Conservation (phyloP, 1,284 basidiomycete genomes). For the Tilletiopsis washingtonensis region DNA sequence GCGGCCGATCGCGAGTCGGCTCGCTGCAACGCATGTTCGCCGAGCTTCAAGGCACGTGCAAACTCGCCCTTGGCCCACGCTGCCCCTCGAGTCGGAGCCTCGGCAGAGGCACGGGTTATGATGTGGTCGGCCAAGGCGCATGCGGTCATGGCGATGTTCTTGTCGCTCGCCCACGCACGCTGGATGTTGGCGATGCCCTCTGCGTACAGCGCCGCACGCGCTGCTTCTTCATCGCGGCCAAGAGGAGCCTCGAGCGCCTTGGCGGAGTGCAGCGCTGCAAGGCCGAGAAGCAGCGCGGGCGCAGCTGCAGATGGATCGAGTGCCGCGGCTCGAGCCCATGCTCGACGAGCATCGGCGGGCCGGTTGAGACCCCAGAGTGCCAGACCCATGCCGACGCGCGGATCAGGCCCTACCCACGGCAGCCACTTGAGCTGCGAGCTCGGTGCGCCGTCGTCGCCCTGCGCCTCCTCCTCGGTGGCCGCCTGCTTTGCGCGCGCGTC, state of each 20-base stretch:
- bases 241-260: constrained; percentile 24
- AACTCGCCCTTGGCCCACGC: constrained; percentile 23
- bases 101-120: constrained; percentile 9
- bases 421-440: constrained; percentile 9
- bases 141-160: constrained; percentile 41
- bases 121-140: constrained; percentile 38
- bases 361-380: constrained; percentile 39
- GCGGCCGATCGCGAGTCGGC: constrained; percentile 34
- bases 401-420: constrained; percentile 33
- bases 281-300: constrained; percentile 37
- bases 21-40: constrained; percentile 45
- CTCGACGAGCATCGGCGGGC: constrained; percentile 35
- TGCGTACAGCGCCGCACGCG: constrained; percentile 34
- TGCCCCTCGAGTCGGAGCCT: constrained; percentile 5
- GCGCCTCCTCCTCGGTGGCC: constrained; percentile 15
- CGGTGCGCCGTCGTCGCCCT: constrained; percentile 6
- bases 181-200: constrained; percentile 37
- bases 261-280: constrained; percentile 35
- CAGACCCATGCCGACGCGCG: constrained; percentile 43
- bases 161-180: constrained; percentile 41
- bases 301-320: constrained; percentile 20
- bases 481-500: constrained; percentile 4
- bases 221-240: constrained; percentile 35
- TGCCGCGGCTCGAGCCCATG: constrained; percentile 39
- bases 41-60: constrained; percentile 38